phyloP scores from a whole-genome alignment of 208 protist genomes.

The Acanthamoeba royreba region DNA sequence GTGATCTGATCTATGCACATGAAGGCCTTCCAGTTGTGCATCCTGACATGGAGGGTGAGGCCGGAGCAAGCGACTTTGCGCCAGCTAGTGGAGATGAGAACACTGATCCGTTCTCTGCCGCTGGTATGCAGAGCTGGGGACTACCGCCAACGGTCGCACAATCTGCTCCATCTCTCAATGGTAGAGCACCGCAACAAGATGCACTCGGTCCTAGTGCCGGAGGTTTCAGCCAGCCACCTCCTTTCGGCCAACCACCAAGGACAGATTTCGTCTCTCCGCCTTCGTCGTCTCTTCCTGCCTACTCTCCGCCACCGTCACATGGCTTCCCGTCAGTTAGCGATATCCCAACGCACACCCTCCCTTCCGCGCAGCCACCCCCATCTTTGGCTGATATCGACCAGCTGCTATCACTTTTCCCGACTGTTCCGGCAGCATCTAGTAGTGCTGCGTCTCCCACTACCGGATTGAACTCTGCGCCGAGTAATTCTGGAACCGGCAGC shows the following conservation, averaged over 20 bases:
- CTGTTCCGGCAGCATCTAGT: background rate
- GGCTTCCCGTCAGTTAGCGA: background rate
- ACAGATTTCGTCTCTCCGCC: background rate
- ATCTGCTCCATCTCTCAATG: too few species aligned
- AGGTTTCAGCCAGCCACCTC: background rate
- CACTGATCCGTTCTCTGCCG: background rate
- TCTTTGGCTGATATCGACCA: background rate
- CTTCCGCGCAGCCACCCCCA: background rate
- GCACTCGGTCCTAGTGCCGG: too few species aligned
- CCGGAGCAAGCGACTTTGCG: background rate
- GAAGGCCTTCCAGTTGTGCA: background rate
- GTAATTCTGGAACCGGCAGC: background rate
- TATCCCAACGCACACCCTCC: background rate
- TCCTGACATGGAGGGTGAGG: background rate
- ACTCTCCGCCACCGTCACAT: background rate
- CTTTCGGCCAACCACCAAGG: background rate
- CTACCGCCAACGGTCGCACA: too few species aligned
- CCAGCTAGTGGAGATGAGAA: background rate
- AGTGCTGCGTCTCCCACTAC: background rate
- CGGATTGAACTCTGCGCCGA: background rate
- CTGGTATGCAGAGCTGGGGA: too few species aligned
- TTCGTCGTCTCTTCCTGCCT: background rate
- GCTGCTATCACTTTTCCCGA: background rate
- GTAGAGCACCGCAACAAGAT: too few species aligned
- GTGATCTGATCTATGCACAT: too few species aligned